These are phyloP conservation scores for Hymenoscyphus fructigenus DNA, from an alignment of 2,329 filamentous ascomycete species.

Conservation along the genomic window DNA sequence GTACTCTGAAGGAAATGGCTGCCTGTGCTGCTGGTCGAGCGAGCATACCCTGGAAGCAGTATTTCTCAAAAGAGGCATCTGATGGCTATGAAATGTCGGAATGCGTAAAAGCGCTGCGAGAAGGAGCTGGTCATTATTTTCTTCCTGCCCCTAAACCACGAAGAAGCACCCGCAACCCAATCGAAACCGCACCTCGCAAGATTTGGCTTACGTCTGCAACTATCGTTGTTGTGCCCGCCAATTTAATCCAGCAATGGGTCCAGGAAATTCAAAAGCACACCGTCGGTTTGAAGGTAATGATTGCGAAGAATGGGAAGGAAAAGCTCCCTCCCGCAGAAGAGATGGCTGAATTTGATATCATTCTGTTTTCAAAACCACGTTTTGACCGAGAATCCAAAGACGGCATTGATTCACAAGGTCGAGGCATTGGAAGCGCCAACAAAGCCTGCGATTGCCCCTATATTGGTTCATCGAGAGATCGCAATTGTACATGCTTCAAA, in stretches of 20 bases:
- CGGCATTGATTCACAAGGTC: conserved; percentile 46
- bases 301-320: conserved; percentile 54
- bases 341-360: conserved; percentile 68
- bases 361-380: conserved; percentile 72
- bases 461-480: conserved; percentile 43
- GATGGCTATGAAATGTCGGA: conserved; percentile 47
- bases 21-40: conserved; percentile 66
- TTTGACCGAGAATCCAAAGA: conserved; percentile 68
- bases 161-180: conserved; percentile 41
- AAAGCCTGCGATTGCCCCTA: conserved; percentile 22
- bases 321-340: conserved; percentile 56
- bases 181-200: conserved; percentile 42
- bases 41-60: conserved; percentile 68
- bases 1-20: conserved; percentile 72
- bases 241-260: conserved; percentile 81
- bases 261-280: conserved; percentile 80
- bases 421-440: conserved; percentile 26
- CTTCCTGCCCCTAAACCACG: conserved; percentile 47
- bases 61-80: conserved; percentile 49
- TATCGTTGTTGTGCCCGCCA: conserved; percentile 77
- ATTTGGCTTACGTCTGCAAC: conserved; percentile 68
- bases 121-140: conserved; percentile 60
- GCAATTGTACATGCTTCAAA: conserved; percentile 45
- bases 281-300: conserved; percentile 59
- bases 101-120: conserved; percentile 56